Conservation (phyloP, 768 basidiomycete genomes). For the Amanita molliuscula region DNA sequence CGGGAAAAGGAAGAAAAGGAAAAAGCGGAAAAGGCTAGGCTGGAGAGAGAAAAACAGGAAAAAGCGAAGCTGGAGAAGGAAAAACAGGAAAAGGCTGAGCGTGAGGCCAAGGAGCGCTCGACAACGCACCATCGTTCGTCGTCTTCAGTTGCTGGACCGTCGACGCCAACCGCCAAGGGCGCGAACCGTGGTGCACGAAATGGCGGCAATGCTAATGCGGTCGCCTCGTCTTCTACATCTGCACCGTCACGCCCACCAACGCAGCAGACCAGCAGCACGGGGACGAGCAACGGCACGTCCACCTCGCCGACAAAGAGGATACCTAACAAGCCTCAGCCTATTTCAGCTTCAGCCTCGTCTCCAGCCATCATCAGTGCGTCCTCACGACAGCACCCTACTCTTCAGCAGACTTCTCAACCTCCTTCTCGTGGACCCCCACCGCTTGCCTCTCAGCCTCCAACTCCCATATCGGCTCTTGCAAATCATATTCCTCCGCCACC, state of each 20-base stretch:
- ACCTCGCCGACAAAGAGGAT: conserved; percentile 45
- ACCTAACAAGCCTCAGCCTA: conserved; percentile 33
- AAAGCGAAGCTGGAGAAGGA: conserved; percentile 22
- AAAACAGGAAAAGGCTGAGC: conserved; percentile 18
- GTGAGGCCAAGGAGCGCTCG: conserved; percentile 20
- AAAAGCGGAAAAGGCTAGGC: conserved; percentile 29
- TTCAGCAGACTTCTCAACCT: conserved; percentile 15
- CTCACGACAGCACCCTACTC: conserved; percentile 20
- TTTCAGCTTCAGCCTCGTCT: conserved; percentile 13
- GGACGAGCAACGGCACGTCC: conserved; percentile 21
- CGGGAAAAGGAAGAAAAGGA: conserved; percentile 35
- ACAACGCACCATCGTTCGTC: conserved; percentile 37
- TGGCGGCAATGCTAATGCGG: conserved; percentile 18
- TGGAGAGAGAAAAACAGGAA: conserved; percentile 19
- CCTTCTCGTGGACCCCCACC: conserved; percentile 13
- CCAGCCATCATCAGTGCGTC: conserved; percentile 17
- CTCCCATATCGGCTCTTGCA: conserved; percentile 39
- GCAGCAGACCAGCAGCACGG: conserved; percentile 17
- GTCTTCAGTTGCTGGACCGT: conserved; percentile 17
- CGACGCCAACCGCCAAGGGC: conserved; percentile 24
- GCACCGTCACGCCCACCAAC: conserved; percentile 25
- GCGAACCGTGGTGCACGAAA: conserved; percentile 27
- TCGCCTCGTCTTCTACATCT: conserved; percentile 32
- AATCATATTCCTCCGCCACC: conserved; percentile 31
- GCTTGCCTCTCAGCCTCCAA: conserved; percentile 32